Conservation (phyloP, 495 filamentous ascomycete genomes). For the Saxophila tyrrhenica region DNA sequence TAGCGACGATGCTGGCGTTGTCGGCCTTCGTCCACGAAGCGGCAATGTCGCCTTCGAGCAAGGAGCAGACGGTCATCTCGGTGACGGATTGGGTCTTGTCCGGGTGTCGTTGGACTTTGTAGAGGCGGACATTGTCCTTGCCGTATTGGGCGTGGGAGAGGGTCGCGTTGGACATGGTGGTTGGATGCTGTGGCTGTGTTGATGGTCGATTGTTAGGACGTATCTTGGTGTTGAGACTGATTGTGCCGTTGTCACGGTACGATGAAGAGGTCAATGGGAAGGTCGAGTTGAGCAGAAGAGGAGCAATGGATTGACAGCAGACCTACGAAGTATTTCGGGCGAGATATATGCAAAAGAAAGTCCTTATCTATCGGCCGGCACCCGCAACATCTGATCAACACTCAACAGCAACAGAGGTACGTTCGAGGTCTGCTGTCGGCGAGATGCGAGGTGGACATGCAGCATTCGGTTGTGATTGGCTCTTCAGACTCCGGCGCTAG, state of each 20-base stretch:
- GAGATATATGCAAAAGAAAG: background rate
- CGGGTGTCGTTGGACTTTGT: conserved; percentile 77
- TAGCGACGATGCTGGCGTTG: conserved; percentile 91
- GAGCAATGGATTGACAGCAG: background rate
- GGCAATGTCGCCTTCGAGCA: conserved; percentile 85
- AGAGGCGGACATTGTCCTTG: conserved; percentile 90
- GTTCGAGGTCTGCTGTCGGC: too few relatives aligned
- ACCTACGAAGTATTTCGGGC: too few relatives aligned
- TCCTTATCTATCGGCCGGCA: conserved; percentile 1
- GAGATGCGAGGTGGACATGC: too few relatives aligned
- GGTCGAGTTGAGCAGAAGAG: background rate
- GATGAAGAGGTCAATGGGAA: background rate
- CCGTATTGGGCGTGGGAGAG: conserved; percentile 34
- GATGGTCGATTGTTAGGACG: background rate
- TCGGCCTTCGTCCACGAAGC: conserved; percentile 88
- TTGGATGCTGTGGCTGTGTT: background rate
- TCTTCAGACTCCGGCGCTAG: too few relatives aligned
- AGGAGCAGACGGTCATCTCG: conserved; percentile 86
- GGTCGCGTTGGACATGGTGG: conserved; percentile 24
- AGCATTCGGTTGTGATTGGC: too few relatives aligned
- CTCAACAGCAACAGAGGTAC: too few relatives aligned
- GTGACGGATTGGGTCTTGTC: conserved; percentile 70
- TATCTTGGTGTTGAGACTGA: background rate
- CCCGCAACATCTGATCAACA: too few relatives aligned
- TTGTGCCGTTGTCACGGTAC: background rate